These are phyloP conservation scores for Leptoxyphium fumago DNA, from an alignment of 2,329 filamentous ascomycete species.

Conservation along the genomic window DNA sequence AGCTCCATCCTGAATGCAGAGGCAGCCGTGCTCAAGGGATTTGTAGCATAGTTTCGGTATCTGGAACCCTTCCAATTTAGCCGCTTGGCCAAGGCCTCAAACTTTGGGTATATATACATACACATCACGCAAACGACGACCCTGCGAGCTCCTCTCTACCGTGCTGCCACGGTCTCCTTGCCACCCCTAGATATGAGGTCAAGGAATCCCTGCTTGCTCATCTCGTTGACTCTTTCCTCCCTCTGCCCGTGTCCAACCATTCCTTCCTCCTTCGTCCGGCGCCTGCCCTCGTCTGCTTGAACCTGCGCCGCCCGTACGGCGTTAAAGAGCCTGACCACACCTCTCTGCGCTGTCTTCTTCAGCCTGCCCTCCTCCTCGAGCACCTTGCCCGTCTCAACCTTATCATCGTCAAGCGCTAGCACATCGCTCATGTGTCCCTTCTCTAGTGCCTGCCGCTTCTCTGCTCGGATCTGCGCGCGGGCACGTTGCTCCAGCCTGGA, in stretches of 20 bases:
- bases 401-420: constrained; percentile 44
- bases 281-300: constrained; percentile 65
- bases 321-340: constrained; percentile 94
- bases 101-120: too few species aligned
- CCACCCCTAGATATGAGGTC: constrained; percentile 61
- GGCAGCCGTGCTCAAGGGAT: constrained; percentile 79
- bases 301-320: constrained; percentile 87
- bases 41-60: constrained; percentile 35
- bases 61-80: too few species aligned
- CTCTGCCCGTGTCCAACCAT: constrained; percentile 65
- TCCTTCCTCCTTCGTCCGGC: constrained; percentile 52
- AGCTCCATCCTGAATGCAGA: constrained; percentile 92
- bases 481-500: constrained; percentile 70
- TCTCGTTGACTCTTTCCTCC: constrained; percentile 82
- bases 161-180: constrained; percentile 20
- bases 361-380: constrained; percentile 62
- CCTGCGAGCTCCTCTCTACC: not conserved
- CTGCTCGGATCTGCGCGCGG: constrained; percentile 59
- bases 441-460: constrained; percentile 65
- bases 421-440: constrained; percentile 84
- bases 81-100: too few species aligned
- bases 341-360: constrained; percentile 77
- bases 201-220: constrained; percentile 93
- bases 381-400: constrained; percentile 35
- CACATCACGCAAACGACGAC: too few species aligned